Conservation (phyloP, 1,284 basidiomycete genomes). For the Takashimella koratensis region DNA sequence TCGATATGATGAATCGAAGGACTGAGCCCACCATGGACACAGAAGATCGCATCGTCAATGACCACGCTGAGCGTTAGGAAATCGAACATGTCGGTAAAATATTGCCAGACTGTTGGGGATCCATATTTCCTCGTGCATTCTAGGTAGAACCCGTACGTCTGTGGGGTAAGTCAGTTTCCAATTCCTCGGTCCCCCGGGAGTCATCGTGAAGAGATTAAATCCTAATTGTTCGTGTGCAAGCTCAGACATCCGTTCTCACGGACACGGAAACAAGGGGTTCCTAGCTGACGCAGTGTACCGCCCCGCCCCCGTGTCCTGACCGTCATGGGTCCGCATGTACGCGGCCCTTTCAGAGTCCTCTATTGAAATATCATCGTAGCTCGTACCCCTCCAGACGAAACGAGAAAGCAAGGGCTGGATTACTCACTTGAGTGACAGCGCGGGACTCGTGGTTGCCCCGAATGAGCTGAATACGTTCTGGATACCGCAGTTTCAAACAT, state of each 20-base stretch:
- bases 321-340: constrained; percentile 5
- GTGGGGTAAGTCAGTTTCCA: constrained; percentile 6
- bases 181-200: not conserved
- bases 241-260: constrained; percentile 49
- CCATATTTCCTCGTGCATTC: constrained; percentile 99
- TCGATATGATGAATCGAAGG: constrained; percentile 99
- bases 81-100: constrained; percentile 99
- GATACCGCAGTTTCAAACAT: constrained; percentile 94
- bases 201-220: not conserved
- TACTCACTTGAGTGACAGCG: constrained; percentile 88
- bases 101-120: constrained; percentile 93
- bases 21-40: constrained; percentile 96
- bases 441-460: constrained; percentile 97
- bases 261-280: constrained; percentile 12
- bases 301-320: not conserved
- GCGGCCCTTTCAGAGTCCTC: constrained; percentile 40
- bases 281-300: constrained; percentile 16
- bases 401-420: not conserved
- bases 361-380: constrained; percentile 41
- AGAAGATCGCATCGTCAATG: constrained; percentile 98
- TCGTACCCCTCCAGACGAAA: constrained; percentile 2
- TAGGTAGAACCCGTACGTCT: constrained; percentile 99
- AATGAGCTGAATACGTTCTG: constrained; percentile 94
- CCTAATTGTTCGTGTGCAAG: not conserved
- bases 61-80: constrained; percentile 96